Evolutionary conservation across 1,284 basidiomycete species (phyloP), one percentile per base, ranked within the genome.

Genomic region (Cutaneotrichosporon sp.): DNA sequence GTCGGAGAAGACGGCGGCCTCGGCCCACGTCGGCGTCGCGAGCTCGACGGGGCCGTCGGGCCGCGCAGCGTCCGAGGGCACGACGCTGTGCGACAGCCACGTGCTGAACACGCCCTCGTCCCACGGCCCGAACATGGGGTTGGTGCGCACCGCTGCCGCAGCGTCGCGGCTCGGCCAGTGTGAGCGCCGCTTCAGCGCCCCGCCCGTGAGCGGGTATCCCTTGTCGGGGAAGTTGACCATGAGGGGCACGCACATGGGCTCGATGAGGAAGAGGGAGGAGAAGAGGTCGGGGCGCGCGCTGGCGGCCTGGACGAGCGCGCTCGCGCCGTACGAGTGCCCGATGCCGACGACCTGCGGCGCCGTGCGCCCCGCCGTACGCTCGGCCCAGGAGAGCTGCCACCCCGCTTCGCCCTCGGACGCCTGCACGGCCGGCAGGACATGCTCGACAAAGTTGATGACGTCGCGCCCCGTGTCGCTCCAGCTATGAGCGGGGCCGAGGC

Each of bases 311-410:
- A 75, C 69, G 82, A 84, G 81, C 3, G 85, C 84, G 65, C 86
- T 87, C 1, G 89, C 91, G 27, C 91, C 90, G 62, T 89, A 87
- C 0, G 91, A 94, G 74, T 97, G 92, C 0, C 91, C 92, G 3
- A 92, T 77, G 1, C 82, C 85, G 24, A 93, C 63, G 29, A 76
- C 66, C 33, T 64, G 64, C 18, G 52, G 27, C 45, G 50, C 24
- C 14, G 33, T 38, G 10, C 24, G 25, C 24, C 54, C 54, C 5
- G 10, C 31, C 43, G 42, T 20, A 34, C 79, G 4, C 91, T 71
- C 13, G 71, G 83, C 18, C 86, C 83, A 24, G 77, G 42, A 20
- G 2, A 57, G 65, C 3, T 85, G 83, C 60, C 52, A 66, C 25
- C 31, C 52, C 25, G 54, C 56, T 29, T 5, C 38, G 29, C 31